Conservation (phyloP, 371 early-diverging fungal species). For the Apophysomyces variabilis region DNA sequence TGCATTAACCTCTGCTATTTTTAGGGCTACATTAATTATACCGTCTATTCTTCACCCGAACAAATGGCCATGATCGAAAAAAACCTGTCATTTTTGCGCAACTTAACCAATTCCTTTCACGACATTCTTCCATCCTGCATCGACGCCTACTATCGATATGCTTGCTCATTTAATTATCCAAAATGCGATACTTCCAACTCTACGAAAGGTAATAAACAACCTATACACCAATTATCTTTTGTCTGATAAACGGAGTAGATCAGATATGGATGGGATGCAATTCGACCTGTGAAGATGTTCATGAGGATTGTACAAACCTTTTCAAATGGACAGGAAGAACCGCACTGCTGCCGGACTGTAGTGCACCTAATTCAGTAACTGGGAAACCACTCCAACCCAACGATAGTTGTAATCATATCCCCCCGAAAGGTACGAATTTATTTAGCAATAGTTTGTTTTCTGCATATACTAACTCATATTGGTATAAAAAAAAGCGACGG, state of each 20-base stretch:
- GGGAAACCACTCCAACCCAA: constrained; percentile 42
- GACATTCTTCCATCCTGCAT: constrained; percentile 39
- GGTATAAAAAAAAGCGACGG: constrained; percentile 4
- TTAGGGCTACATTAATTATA: constrained; percentile 41
- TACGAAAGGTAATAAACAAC: constrained; percentile 13
- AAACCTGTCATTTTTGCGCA: constrained; percentile 18
- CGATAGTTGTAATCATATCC: constrained; percentile 44
- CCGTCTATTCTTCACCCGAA: constrained; percentile 31
- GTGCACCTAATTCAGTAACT: constrained; percentile 27
- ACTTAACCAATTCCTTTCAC: constrained; percentile 13
- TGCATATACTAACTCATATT: constrained; percentile 16
- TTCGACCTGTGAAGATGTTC: constrained; percentile 49
- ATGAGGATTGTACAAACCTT: constrained; percentile 36
- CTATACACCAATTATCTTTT: background rate
- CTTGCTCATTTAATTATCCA: constrained; percentile 42
- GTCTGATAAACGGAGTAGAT: constrained; percentile 4
- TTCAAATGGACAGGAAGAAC: constrained; percentile 42
- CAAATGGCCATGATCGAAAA: constrained; percentile 30
- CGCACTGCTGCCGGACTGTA: constrained; percentile 53
- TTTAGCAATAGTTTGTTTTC: background rate
- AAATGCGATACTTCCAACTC: constrained; percentile 29
- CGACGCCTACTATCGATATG: constrained; percentile 45
- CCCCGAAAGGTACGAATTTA: constrained; percentile 20
- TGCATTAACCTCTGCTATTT: background rate
- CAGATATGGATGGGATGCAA: constrained; percentile 46